These are phyloP conservation scores for Sporobolomyces pararoseus DNA, from an alignment of 768 basidiomycete species.

Conservation along the genomic window DNA sequence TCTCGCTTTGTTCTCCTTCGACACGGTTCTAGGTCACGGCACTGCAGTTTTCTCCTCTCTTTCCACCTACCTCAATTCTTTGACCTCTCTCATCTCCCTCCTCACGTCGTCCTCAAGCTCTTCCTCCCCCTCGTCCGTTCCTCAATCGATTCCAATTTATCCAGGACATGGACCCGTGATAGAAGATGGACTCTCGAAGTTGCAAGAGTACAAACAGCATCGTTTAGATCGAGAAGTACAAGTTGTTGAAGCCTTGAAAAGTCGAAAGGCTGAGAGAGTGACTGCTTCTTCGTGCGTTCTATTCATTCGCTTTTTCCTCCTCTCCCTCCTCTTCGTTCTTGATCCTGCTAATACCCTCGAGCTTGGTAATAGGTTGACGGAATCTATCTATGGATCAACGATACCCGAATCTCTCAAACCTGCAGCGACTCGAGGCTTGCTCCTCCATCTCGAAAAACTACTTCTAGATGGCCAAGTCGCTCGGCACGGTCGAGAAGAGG, in stretches of 20 bases:
- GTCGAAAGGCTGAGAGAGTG: conserved; percentile 42
- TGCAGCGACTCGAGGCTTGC: conserved; percentile 65
- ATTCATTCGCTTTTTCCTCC: background rate
- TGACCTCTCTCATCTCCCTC: conserved; percentile 56
- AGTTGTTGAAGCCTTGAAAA: conserved; percentile 54
- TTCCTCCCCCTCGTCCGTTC: no score
- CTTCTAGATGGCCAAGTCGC: conserved; percentile 61
- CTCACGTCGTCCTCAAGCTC: background rate
- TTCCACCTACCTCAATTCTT: conserved; percentile 54
- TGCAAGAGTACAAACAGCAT: conserved; percentile 72
- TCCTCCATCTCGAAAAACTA: conserved; percentile 71
- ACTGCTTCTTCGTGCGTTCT: conserved; percentile 46
- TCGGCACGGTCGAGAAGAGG: conserved; percentile 22
- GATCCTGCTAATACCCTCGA: background rate
- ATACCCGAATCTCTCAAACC: conserved; percentile 64
- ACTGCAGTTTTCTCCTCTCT: conserved; percentile 86
- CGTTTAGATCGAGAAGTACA: conserved; percentile 75
- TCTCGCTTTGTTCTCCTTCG: conserved; percentile 51
- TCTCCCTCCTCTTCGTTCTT: background rate
- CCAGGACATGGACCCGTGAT: conserved; percentile 86
- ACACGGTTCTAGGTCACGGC: conserved; percentile 85
- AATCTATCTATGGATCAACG: conserved; percentile 65
- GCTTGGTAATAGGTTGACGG: conserved; percentile 56
- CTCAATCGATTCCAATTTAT: conserved; percentile 56
- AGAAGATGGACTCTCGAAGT: conserved; percentile 58